Conservation (phyloP, 495 filamentous ascomycete species). For the Hypoxylon trugodes region DNA sequence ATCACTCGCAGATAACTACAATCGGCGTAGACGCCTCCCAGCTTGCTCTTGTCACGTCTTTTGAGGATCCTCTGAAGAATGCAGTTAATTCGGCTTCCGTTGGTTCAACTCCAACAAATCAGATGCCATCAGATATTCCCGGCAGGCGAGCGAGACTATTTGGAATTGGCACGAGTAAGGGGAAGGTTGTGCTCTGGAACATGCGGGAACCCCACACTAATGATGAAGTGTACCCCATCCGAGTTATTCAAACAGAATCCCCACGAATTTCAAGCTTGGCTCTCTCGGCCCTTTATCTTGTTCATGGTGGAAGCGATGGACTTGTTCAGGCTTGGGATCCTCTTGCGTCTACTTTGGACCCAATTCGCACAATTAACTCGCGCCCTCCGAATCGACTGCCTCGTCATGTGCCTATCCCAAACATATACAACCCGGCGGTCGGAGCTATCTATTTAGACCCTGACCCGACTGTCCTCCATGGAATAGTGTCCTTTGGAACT, state of each 20-base stretch:
- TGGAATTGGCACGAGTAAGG: conserved; percentile 81
- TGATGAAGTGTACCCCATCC: conserved; percentile 65
- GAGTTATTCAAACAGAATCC: conserved; percentile 89
- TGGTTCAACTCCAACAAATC: conserved; percentile 40
- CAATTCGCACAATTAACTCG: conserved; percentile 88
- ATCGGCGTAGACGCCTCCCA: conserved; percentile 79
- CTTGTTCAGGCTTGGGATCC: conserved; percentile 98
- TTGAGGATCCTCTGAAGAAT: conserved; percentile 75
- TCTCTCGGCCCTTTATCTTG: conserved; percentile 83
- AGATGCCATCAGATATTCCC: conserved; percentile 67
- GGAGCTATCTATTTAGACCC: conserved; percentile 88
- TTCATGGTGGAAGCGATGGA: conserved; percentile 94
- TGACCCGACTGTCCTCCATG: conserved; percentile 88
- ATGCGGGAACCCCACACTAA: conserved; percentile 68
- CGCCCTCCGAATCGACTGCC: conserved; percentile 81
- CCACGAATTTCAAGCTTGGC: conserved; percentile 88
- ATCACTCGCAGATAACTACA: conserved; percentile 65
- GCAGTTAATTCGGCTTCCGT: conserved; percentile 23
- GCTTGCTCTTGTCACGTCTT: conserved; percentile 70
- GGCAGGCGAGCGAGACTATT: conserved; percentile 85
- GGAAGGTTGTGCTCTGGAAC: conserved; percentile 84
- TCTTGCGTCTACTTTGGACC: conserved; percentile 78
- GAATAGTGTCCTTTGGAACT: conserved; percentile 86
- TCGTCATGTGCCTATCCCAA: conserved; percentile 50
- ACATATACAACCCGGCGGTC: conserved; percentile 68